These are phyloP conservation scores for Sarocladium brachiariae DNA, from an alignment of 2,329 filamentous ascomycete species.

Conservation along the genomic window DNA sequence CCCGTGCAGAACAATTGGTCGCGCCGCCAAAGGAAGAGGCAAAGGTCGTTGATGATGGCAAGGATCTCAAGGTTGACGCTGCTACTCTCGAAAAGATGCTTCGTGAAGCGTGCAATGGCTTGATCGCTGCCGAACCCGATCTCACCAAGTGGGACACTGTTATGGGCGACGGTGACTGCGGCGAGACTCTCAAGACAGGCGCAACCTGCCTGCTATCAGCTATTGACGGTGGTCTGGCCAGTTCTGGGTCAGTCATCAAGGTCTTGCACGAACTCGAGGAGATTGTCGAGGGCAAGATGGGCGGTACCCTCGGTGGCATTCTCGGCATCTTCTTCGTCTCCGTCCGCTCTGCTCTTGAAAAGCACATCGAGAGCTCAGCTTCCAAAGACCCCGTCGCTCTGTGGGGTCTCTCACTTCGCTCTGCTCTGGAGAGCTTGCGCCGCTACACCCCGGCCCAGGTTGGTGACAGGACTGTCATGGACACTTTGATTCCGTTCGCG, in stretches of 20 bases:
- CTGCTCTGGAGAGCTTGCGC: conserved; percentile 38
- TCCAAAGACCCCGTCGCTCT: conserved; percentile 28
- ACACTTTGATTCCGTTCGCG: conserved; percentile 48
- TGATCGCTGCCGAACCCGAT: conserved; percentile 53
- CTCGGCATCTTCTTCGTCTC: conserved; percentile 49
- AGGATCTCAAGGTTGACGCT: conserved; percentile 45
- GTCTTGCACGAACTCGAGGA: conserved; percentile 44
- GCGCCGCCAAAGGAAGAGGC: conserved; percentile 25
- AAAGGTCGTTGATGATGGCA: conserved; percentile 29
- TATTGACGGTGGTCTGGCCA: conserved; percentile 32
- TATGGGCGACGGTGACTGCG: conserved; percentile 31
- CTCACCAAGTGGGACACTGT: conserved; percentile 42
- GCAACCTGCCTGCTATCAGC: conserved; percentile 42
- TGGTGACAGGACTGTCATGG: conserved; percentile 52
- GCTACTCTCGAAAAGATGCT: conserved; percentile 47
- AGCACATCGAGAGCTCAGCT: conserved; percentile 23
- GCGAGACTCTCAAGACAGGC: conserved; percentile 52
- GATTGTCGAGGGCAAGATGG: conserved; percentile 51
- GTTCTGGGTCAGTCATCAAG: conserved; percentile 36
- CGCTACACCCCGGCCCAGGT: conserved; percentile 49
- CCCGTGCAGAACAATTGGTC: conserved; percentile 37
- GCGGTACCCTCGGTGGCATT: conserved; percentile 44
- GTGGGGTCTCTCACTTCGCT: conserved; percentile 36
- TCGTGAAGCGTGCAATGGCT: conserved; percentile 42
- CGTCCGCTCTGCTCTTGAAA: conserved; percentile 34